These are phyloP conservation scores for Sphenostylis stenocarpa DNA, from an alignment of 306 rosid species.

Conservation along the genomic window DNA sequence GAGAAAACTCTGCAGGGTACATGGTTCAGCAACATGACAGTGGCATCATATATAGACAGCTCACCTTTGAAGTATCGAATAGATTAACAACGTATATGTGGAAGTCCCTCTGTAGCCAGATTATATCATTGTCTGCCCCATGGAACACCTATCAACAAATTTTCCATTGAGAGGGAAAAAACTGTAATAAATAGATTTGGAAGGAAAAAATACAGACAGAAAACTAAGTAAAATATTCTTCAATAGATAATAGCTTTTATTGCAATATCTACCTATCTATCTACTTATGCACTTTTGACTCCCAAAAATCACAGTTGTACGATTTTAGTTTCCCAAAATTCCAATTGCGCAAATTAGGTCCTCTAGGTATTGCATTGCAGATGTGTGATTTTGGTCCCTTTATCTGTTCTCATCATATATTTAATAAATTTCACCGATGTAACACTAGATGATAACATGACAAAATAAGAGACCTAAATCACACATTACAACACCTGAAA, in stretches of 20 bases:
- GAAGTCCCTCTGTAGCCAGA: slow-evolving; percentile 95
- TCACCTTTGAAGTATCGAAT: slow-evolving; percentile 90
- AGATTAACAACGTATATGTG: slow-evolving; percentile 85
- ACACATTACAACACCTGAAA: neutral
- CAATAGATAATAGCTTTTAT: neutral
- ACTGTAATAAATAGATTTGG: slow-evolving; percentile 7
- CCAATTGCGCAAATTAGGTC: neutral
- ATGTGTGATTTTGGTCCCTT: neutral
- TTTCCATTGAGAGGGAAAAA: slow-evolving; percentile 11
- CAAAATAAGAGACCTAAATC: neutral
- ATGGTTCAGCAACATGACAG: slow-evolving; percentile 5
- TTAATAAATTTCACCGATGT: neutral
- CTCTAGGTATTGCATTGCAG: neutral
- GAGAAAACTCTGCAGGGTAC: neutral
- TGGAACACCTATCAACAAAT: slow-evolving; percentile 80
- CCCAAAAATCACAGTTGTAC: neutral
- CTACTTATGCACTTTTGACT: neutral
- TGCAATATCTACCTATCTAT: neutral
- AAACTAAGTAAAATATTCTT: neutral
- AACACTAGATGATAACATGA: neutral
- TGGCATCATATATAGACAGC: slow-evolving; percentile 10
- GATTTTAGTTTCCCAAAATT: neutral
- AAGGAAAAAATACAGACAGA: neutral
- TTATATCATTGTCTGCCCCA: slow-evolving; percentile 90
- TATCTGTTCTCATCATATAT: neutral